These are phyloP conservation scores for Pyrrhoderma lamaoense DNA, from an alignment of 1,284 basidiomycete genomes.

Conservation along the genomic window DNA sequence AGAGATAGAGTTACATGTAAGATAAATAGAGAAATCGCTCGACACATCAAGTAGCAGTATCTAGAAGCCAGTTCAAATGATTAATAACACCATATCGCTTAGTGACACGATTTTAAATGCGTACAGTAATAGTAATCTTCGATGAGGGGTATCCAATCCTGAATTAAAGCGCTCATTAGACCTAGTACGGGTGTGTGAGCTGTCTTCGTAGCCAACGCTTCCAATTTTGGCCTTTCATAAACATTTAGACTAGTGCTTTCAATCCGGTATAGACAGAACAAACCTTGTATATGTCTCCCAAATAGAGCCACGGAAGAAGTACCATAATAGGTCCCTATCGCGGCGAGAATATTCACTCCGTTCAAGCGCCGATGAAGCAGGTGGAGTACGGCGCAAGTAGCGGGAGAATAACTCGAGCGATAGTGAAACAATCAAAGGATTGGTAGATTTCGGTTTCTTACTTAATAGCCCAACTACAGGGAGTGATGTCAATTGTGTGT, in stretches of 20 bases:
- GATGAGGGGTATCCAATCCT: conserved; percentile 90
- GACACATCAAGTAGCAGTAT: conserved; percentile 31
- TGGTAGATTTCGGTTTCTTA: conserved; percentile 31
- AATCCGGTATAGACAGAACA: neutral
- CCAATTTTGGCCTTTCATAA: conserved; percentile 63
- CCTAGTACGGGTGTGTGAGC: conserved; percentile 67
- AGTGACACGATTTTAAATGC: conserved; percentile 27
- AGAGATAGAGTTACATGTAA: neutral
- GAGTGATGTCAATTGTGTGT: conserved; percentile 7
- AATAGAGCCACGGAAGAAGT: conserved; percentile 81
- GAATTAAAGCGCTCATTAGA: conserved; percentile 68
- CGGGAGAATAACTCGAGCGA: conserved; percentile 59
- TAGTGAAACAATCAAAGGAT: conserved; percentile 51
- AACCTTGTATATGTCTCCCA: conserved; percentile 84
- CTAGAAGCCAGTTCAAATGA: conserved; percentile 23
- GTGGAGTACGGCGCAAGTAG: conserved; percentile 56
- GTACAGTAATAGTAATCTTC: conserved; percentile 94
- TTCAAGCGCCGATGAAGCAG: conserved; percentile 57
- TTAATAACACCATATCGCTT: too few species aligned
- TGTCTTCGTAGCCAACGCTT: conserved; percentile 51
- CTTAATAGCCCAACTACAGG: conserved; percentile 27
- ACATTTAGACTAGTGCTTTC: conserved; percentile 23
- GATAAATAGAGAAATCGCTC: neutral
- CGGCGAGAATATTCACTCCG: conserved; percentile 75
- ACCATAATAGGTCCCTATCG: conserved; percentile 78